Evolutionary conservation across 2,329 filamentous ascomycete genomes (phyloP).

Genomic region (Neocucurbitaria cava): DNA sequence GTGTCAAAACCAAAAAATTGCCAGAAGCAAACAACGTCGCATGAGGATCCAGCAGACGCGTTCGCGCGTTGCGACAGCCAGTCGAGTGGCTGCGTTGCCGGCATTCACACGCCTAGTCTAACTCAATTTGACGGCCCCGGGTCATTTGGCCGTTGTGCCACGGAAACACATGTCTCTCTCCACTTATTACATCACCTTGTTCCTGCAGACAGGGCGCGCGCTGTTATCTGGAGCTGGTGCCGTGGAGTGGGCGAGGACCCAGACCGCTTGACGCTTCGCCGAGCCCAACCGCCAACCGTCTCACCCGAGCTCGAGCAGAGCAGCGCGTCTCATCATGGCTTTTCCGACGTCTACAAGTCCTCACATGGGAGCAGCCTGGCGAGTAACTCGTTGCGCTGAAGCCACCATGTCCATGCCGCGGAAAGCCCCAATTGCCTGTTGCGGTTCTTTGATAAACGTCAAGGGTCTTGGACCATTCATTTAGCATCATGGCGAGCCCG

Average conservation of each 20-base stretch:
- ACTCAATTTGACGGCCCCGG: constrained; percentile 40
- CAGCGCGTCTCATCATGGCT: not conserved
- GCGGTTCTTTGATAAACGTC: not conserved
- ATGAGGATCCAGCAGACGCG: constrained; percentile 20
- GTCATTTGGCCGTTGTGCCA: constrained; percentile 45
- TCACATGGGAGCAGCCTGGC: not conserved
- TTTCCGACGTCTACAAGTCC: not conserved
- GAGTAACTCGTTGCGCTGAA: not conserved
- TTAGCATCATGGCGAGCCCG: constrained; percentile 9
- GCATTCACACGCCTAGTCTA: constrained; percentile 46
- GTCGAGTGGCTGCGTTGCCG: constrained; percentile 47
- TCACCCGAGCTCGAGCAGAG: constrained; percentile 11
- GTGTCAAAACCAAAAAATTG: not conserved
- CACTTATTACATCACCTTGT: constrained; percentile 47
- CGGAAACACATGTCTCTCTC: constrained; percentile 46
- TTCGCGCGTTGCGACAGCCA: constrained; percentile 38
- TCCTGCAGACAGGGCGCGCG: constrained; percentile 31
- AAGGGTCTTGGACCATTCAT: constrained; percentile 14
- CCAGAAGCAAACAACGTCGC: constrained; percentile 7
- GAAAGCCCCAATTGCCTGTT: not conserved
- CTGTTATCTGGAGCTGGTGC: constrained; percentile 30
- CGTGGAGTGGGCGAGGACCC: constrained; percentile 20
- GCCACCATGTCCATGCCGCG: not conserved
- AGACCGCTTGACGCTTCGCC: constrained; percentile 27
- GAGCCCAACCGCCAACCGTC: constrained; percentile 21